Conservation (phyloP, 2,329 filamentous ascomycete species). For the Cladosporium austrohemisphaericum region DNA sequence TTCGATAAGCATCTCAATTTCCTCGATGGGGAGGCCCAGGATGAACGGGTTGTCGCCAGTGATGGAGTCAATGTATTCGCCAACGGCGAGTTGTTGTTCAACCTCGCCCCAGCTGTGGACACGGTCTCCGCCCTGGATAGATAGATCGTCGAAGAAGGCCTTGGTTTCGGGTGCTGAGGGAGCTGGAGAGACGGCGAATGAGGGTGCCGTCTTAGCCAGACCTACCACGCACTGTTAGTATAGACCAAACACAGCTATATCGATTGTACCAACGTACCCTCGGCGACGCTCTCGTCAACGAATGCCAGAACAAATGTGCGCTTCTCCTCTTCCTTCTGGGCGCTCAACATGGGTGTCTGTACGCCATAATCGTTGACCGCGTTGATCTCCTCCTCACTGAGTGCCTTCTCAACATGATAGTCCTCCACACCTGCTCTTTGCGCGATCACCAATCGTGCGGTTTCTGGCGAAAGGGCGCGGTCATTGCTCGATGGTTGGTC, state of each 20-base stretch:
- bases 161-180: slow-evolving; percentile 23
- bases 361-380: slow-evolving; percentile 47
- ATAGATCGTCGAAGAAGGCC: slow-evolving; percentile 30
- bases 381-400: slow-evolving; percentile 39
- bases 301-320: slow-evolving; percentile 24
- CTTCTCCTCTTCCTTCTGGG: slow-evolving; percentile 19
- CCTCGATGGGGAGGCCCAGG: slow-evolving; percentile 18
- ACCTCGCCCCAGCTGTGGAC: neutral
- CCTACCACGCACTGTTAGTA: neutral
- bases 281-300: slow-evolving; percentile 22
- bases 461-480: slow-evolving; percentile 37
- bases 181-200: slow-evolving; percentile 27
- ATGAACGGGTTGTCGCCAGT: slow-evolving; percentile 20
- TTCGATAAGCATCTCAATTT: slow-evolving; percentile 15
- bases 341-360: slow-evolving; percentile 39
- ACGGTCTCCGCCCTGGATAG: slow-evolving; percentile 24
- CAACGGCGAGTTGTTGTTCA: neutral
- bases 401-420: slow-evolving; percentile 43
- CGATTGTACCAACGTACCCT: slow-evolving; percentile 2
- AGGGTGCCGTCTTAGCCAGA: slow-evolving; percentile 6
- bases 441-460: slow-evolving; percentile 49
- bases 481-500: slow-evolving; percentile 20
- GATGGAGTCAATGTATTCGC: slow-evolving; percentile 3
- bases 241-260: neutral
- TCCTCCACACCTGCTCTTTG: slow-evolving; percentile 49